These are phyloP conservation scores for Zoysia japonica DNA, from an alignment of 176 grass and related monocot species.

Conservation along the genomic window DNA sequence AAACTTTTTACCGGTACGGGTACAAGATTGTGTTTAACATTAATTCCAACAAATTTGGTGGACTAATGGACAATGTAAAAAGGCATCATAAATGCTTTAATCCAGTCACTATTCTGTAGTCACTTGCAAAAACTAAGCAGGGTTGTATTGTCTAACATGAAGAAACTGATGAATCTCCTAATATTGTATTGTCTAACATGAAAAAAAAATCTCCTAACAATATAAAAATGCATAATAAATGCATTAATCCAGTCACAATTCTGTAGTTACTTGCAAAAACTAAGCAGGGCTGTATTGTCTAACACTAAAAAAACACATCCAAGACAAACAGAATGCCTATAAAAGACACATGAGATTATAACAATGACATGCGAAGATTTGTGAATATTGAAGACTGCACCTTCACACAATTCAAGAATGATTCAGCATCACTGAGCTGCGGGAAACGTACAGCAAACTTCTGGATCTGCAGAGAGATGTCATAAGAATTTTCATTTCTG, in stretches of 20 bases:
- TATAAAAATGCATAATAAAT: slow-evolving; percentile 15
- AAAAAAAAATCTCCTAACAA: not conserved
- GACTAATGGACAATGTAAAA: slow-evolving; percentile 2
- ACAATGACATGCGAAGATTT: slow-evolving; percentile 1
- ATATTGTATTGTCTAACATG: too few species aligned
- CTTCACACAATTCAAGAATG: slow-evolving; percentile 78
- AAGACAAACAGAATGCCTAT: not conserved
- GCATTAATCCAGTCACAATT: not conserved
- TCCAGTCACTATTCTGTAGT: not conserved
- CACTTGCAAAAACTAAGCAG: slow-evolving; percentile 1
- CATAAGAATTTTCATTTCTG: slow-evolving; percentile 19
- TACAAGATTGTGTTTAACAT: slow-evolving; percentile 13
- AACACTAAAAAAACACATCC: slow-evolving; percentile 11
- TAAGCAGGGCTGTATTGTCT: not conserved
- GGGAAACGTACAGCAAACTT: slow-evolving; percentile 87
- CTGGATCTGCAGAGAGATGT: slow-evolving; percentile 59
- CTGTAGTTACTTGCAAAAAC: not conserved
- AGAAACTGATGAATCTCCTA: slow-evolving; percentile 15
- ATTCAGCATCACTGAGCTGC: slow-evolving; percentile 49
- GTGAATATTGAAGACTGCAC: slow-evolving; percentile 30
- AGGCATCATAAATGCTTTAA: slow-evolving; percentile 19
- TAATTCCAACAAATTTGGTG: not conserved
- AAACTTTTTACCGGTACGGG: not conserved
- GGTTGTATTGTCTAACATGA: slow-evolving; percentile 2
- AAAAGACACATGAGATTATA: not conserved